Evolutionary conservation across 305 asterid species (phyloP), one percentile per base, ranked within the genome.

Genomic region (Solanum aculeatissimum): DNA sequence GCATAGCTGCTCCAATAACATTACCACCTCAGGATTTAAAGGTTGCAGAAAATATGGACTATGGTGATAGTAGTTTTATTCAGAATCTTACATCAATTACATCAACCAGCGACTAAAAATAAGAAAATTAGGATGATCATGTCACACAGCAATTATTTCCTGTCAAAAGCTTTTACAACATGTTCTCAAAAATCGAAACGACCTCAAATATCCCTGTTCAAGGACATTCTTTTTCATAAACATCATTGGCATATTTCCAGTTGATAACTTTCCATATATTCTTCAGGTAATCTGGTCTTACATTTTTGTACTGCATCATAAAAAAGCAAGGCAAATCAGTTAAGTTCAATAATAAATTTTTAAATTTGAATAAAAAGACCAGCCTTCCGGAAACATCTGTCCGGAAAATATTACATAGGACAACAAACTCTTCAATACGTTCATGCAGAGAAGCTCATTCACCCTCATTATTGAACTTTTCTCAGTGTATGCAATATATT

Each of bases 241-340:
- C 91, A n/a, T 92, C 95, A 60, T 90, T 80, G 16, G 97, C 99
- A 80, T 94, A 96, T 87, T 92, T 94, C 99, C 99, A 96, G 93
- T 96, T 94, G 60, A 94, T 91, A 72, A 96, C 96, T 80, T 92
- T 93, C 99, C 98, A 96, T 86, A 96, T 88, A 83, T 94, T 95
- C 94, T 96, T 96, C 80, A 96, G 89, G 91, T 96, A 95, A 90
- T 94, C 98, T 2, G 98, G 98, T 87, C 92, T 93, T 85, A 92
- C 97, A 83, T 96, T 96, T 87, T 94, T 94, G 96, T 96, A 96
- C 99, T 94, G 98, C 92, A 91, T 74, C 78, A 83, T 11, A 11
- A 51, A 42, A 83, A 42, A 83, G 60, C 79, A 84, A 60, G 2
- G 47, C 70, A 83, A 29, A 63, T 65, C n/a, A 83, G 79, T 29